phyloP scores from a whole-genome alignment of 306 rosid genomes.

The Quercus alba region DNA sequence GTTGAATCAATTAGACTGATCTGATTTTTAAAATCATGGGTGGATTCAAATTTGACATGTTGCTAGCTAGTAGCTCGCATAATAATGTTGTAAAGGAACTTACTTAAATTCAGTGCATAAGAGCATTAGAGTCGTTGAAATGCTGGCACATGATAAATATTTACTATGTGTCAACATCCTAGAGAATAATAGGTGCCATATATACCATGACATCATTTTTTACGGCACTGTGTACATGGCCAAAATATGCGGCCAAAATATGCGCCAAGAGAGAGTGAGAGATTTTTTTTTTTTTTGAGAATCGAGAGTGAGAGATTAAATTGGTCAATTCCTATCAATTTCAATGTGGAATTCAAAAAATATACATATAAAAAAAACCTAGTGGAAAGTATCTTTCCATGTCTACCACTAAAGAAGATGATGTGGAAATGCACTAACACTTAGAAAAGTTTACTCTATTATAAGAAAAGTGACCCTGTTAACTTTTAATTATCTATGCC shows the following conservation, averaged over 20 bases:
- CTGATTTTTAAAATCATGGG: no score
- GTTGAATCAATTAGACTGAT: no score
- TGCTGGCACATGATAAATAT: no score
- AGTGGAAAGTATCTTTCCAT: constrained; percentile 4
- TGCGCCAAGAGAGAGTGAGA: neutral
- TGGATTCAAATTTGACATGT: no score
- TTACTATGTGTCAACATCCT: no score
- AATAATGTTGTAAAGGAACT: no score
- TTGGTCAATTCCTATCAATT: neutral
- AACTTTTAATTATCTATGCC: neutral
- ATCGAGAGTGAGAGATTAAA: neutral
- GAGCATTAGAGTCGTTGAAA: no score
- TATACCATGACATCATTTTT: no score
- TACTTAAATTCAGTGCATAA: accelerated
- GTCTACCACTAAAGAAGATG: constrained; percentile 39
- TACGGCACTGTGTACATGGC: no score
- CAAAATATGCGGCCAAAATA: neutral
- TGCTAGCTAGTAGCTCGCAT: no score
- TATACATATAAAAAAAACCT: neutral
- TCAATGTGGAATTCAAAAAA: constrained; percentile 12
- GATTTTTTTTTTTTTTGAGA: no score
- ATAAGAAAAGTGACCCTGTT: neutral
- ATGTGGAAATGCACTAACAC: constrained; percentile 22
- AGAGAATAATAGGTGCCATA: no score
- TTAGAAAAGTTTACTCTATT: neutral